Evolutionary conservation across 2,329 filamentous ascomycete species (phyloP).

Genomic region (Beauveria brongniartii): DNA sequence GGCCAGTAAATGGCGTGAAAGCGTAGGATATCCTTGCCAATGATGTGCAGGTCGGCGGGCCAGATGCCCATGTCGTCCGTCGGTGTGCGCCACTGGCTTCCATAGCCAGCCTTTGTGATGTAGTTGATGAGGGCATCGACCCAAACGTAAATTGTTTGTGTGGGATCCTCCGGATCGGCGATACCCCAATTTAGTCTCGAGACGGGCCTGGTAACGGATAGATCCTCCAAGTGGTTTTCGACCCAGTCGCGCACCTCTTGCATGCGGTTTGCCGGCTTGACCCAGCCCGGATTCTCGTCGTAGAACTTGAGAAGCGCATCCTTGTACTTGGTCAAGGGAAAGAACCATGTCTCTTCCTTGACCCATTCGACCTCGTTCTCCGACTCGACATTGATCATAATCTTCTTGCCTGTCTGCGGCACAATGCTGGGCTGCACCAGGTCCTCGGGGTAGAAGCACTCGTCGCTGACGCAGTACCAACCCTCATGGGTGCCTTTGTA

Average conservation of each 20-base stretch:
- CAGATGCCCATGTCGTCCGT: constrained; percentile 59
- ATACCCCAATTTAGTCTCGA: constrained; percentile 82
- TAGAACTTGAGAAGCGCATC: constrained; percentile 78
- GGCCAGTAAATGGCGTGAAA: constrained; percentile 99
- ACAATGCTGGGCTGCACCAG: constrained; percentile 67
- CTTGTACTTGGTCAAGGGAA: constrained; percentile 75
- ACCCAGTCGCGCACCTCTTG: constrained; percentile 74
- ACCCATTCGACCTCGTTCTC: constrained; percentile 93
- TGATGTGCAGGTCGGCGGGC: constrained; percentile 86
- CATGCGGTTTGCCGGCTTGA: constrained; percentile 66
- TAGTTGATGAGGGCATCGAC: constrained; percentile 95
- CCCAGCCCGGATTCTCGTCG: constrained; percentile 64
- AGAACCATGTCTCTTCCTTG: constrained; percentile 90
- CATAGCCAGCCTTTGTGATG: constrained; percentile 75
- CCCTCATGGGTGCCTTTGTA: constrained; percentile 83
- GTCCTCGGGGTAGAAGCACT: constrained; percentile 84
- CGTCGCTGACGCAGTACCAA: constrained; percentile 95
- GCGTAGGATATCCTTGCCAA: constrained; percentile 92
- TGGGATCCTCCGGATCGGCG: constrained; percentile 71
- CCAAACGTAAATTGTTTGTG: constrained; percentile 97
- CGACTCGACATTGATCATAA: constrained; percentile 77
- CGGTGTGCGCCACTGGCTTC: constrained; percentile 52
- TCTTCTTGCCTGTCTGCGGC: constrained; percentile 72
- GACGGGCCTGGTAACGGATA: constrained; percentile 79
- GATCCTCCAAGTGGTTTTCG: constrained; percentile 67